Conservation (phyloP, 2,329 filamentous ascomycete genomes). For the Alternaria brassicicola region DNA sequence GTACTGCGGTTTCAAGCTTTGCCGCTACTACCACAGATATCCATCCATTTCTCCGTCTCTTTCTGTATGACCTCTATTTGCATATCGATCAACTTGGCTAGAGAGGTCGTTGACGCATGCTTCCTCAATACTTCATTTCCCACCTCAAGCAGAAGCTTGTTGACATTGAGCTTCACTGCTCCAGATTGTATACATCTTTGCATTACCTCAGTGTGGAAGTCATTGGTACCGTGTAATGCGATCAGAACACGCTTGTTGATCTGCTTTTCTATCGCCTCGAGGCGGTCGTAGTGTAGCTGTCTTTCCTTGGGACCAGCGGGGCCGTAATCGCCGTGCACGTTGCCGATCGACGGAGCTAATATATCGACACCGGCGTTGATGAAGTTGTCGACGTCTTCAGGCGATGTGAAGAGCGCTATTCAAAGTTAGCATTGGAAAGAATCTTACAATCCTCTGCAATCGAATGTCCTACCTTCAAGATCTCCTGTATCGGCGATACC, state of each 20-base stretch:
- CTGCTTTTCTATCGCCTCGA: slow-evolving; percentile 39
- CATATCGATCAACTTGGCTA: slow-evolving; percentile 52
- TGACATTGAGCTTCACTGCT: slow-evolving; percentile 64
- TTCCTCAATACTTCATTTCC: slow-evolving; percentile 52
- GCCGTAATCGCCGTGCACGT: slow-evolving; percentile 76
- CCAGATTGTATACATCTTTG: slow-evolving; percentile 59
- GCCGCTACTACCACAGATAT: slow-evolving; percentile 55
- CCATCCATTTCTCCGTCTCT: slow-evolving; percentile 57
- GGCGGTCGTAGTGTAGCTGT: slow-evolving; percentile 41
- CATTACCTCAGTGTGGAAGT: slow-evolving; percentile 59
- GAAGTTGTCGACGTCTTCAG: slow-evolving; percentile 72
- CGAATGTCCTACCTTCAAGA: slow-evolving; percentile 55
- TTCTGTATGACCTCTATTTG: slow-evolving; percentile 53
- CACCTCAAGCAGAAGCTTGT: slow-evolving; percentile 58
- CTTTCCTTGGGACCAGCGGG: slow-evolving; percentile 56
- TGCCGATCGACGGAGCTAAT: slow-evolving; percentile 75
- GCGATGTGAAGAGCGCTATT: slow-evolving; percentile 63
- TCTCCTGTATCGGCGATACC: slow-evolving; percentile 72
- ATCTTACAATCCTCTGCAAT: no score
- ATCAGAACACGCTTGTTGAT: slow-evolving; percentile 53
- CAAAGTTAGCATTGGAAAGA: background rate
- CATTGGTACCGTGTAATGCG: slow-evolving; percentile 65
- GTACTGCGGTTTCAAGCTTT: slow-evolving; percentile 41
- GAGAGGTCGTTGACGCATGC: slow-evolving; percentile 43
- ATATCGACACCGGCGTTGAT: slow-evolving; percentile 73